Base-by-base conservation (phyloP, 371 early-diverging fungal genomes). In the Actinomortierella wolfii region DNA sequence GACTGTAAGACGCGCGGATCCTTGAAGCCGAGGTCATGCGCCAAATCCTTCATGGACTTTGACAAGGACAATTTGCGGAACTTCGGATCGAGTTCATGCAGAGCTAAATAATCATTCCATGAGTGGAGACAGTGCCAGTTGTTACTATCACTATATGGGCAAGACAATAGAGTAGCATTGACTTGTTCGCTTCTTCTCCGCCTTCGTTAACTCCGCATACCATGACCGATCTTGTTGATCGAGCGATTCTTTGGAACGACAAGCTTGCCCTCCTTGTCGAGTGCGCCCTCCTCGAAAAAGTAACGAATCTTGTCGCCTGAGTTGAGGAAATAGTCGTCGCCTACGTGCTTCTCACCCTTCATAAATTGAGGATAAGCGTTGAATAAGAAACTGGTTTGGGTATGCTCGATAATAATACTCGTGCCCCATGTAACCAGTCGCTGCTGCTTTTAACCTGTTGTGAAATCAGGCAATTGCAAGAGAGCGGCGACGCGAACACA, bases 171-270 rank as follows among this genome's bases (percentile, higher is more conserved):
- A n/a, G n/a, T n/a, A n/a, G n/a, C n/a, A n/a, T n/a, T n/a, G n/a
- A n/a, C n/a, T n/a, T n/a, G 34, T 34, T 34, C 34, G 11, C 4
- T 34, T 34, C 34, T 34, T 11, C 34, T 34, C 34, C 28, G 6
- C 25, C 23, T 51, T 51, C 25, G 3, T 51, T 34, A 11, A 6
- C 11, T 34, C 11, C 7, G 4, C 11, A 41, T 79, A 90, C 92
- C 94, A 69, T 97, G 97, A 0, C 96, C 96, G 61, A 96, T 93
- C 68, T 97, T 97, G 81, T 96, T 96, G 64, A 97, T 87, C 15
- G 94, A 86, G 2, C 79, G 64, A 40, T 78, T 77, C 57, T 88
- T 81, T 15, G 81, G 80, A 21, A 88, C 87, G 2, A 76, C 69
- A 15, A 95, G 69, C 11, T 83, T 65, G 13, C 91, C 90, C 17